A percentile compares a stretch with the other conserved stretches of the same genome.
These are phyloP conservation scores for Effrenium voratum DNA, from an alignment of 73 alveolate genomes.

Conservation along the genomic window DNA sequence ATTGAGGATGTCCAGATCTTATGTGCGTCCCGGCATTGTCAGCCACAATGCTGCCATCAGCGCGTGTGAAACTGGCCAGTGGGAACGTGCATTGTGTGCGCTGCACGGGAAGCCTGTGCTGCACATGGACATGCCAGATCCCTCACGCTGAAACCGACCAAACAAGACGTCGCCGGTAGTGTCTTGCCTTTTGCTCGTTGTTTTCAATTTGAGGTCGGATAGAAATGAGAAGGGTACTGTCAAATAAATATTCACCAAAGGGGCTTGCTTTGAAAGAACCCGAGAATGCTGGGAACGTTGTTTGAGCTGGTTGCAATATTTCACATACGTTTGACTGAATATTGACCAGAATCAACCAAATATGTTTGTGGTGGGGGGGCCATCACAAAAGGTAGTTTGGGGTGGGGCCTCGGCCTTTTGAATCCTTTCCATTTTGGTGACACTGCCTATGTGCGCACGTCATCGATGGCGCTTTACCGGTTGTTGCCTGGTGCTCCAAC, in stretches of 20 bases:
- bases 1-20: constrained; percentile 11
- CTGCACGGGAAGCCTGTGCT: neutral
- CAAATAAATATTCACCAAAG: neutral
- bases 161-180: neutral
- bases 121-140: neutral
- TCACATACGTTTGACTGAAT: neutral
- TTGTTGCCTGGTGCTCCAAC: no score
- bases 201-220: neutral
- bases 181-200: neutral
- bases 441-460: no score
- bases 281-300: no score
- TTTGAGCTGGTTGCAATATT: neutral
- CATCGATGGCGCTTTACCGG: no score
- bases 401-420: neutral
- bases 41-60: constrained; percentile 54
- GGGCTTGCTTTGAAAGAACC: no score
- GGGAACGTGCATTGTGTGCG: constrained; percentile 43
- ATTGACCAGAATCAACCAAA: neutral
- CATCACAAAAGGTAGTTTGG: neutral
- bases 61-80: constrained; percentile 68
- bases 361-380: neutral
- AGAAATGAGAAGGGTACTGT: neutral
- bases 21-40: constrained; percentile 22
- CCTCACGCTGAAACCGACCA: neutral
- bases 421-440: neutral